Evolutionary conservation across 2,329 filamentous ascomycete species (phyloP), one percentile per base, ranked within the genome.

Genomic region (Thermoascus crustaceus): DNA sequence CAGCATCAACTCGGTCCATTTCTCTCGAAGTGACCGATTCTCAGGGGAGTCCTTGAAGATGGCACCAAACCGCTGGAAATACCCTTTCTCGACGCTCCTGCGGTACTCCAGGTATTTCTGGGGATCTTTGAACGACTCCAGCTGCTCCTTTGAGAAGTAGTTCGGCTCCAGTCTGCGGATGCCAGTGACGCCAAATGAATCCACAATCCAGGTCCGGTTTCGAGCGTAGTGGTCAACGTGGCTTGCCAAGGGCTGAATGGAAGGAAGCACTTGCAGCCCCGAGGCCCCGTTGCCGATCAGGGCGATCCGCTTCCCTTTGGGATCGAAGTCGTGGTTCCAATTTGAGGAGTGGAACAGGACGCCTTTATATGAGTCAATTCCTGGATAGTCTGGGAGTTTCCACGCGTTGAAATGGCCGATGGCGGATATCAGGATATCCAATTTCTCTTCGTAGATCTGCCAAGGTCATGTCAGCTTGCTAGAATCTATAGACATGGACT

Each of bases 371-470:
- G 72, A 59, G 0, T 67, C 42, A 13, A 78, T 65, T 0, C 77
- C 78, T 1, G 72, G 70, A 41, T 78, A 78, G 18, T 76, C 60
- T 0, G 78, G 79, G 0, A 80, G 59, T 38, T 71, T 73, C 73
- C 76, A 80, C 10, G 69, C 71, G 47, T 82, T 82, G 57, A 84
- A 80, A 23, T 73, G 68, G 0, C 80, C 80, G 38, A 78, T 72
- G 1, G 78, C 77, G 0, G 73, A 75, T 19, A 84, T 59, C 1
- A 84, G 53, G 35, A 80, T 71, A 42, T 84, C 78, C 2, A 72
- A 67, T 23, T 69, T 64, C 20, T 75, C 68, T 46, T 62, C 43
- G 4, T 61, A 60, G 0, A 55, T 50, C 35, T 67, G 47, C 4
- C 56, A 25, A 34, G 6, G 11, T 58, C 1, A 59, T 63, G 23